phyloP scores from a whole-genome alignment of 164 flowering plant genomes.

The Annona squamosa region DNA sequence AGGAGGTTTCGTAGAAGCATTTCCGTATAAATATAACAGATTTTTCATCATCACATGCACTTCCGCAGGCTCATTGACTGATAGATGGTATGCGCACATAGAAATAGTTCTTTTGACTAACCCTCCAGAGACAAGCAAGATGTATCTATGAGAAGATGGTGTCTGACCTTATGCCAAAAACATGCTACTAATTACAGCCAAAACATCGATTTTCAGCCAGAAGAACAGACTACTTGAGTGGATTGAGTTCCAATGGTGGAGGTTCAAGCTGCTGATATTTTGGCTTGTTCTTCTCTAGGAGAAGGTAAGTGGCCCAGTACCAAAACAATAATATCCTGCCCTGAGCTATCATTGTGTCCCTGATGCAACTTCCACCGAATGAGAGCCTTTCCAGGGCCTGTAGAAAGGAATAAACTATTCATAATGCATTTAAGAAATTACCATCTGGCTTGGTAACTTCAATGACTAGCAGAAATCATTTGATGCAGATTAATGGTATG shows the following conservation, averaged over 20 bases:
- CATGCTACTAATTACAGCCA: not conserved
- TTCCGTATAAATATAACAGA: too few species aligned
- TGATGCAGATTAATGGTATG: too few species aligned
- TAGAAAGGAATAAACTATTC: not conserved
- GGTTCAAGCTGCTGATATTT: conserved; percentile 71
- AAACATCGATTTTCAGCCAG: not conserved
- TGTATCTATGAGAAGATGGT: not conserved
- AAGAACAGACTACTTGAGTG: not conserved
- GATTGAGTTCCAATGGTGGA: conserved; percentile 18
- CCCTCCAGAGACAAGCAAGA: too few species aligned
- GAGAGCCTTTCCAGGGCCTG: conserved; percentile 90
- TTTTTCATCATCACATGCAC: too few species aligned
- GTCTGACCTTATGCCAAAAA: not conserved
- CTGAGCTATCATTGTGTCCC: conserved; percentile 74
- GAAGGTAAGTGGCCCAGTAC: conserved; percentile 84
- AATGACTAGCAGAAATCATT: too few species aligned
- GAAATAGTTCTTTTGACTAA: too few species aligned
- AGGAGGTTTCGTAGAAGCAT: too few species aligned
- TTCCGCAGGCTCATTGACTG: too few species aligned
- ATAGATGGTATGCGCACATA: too few species aligned
- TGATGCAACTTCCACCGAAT: conserved; percentile 61
- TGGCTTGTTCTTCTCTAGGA: conserved; percentile 81
- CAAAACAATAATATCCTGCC: conserved; percentile 76
- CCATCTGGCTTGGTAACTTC: too few species aligned
- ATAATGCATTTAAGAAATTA: not conserved